Conservation (phyloP, 2,329 filamentous ascomycete species). For the Colletotrichum abscissum region DNA sequence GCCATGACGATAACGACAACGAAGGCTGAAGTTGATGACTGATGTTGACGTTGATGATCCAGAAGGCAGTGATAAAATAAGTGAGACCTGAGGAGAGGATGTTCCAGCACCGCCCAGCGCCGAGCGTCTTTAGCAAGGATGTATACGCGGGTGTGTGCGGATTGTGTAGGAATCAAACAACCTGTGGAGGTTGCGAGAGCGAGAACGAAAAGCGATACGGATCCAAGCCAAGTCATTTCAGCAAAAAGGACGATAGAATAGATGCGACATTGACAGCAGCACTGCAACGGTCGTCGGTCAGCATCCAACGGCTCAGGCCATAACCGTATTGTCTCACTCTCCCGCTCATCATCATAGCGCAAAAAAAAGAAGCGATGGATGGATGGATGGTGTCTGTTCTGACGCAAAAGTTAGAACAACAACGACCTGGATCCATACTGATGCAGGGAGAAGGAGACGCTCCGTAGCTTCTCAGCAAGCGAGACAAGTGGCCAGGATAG, state of each 20-base stretch:
- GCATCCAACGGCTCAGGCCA: background rate
- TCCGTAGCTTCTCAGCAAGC: slow-evolving; percentile 7
- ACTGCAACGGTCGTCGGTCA: slow-evolving; percentile 14
- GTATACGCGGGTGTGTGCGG: slow-evolving; percentile 8
- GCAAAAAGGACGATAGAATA: background rate
- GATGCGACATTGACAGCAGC: slow-evolving; percentile 20
- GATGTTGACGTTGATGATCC: slow-evolving; percentile 4
- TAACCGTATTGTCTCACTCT: slow-evolving; percentile 3
- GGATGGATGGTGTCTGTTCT: slow-evolving; percentile 1
- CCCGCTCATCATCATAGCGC: slow-evolving; percentile 2
- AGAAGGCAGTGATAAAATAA: background rate
- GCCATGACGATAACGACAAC: slow-evolving; percentile 10
- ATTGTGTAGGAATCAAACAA: slow-evolving; percentile 1
- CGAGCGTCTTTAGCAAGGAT: background rate
- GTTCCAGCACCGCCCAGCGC: slow-evolving; percentile 20
- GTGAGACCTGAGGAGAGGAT: slow-evolving; percentile 8
- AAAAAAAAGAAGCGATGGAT: slow-evolving; percentile 5
- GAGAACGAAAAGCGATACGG: slow-evolving; percentile 13
- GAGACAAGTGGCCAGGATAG: slow-evolving; percentile 19
- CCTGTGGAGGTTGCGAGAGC: slow-evolving; percentile 14
- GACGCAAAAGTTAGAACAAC: background rate
- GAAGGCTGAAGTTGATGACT: background rate
- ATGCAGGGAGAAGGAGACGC: slow-evolving; percentile 31
- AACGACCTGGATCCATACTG: slow-evolving; percentile 2
- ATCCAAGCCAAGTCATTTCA: background rate